A percentile compares a stretch with the other conserved stretches of the same genome.
These are phyloP conservation scores for Farysia itapuensis DNA, from an alignment of 1,284 basidiomycete species.

Conservation along the genomic window DNA sequence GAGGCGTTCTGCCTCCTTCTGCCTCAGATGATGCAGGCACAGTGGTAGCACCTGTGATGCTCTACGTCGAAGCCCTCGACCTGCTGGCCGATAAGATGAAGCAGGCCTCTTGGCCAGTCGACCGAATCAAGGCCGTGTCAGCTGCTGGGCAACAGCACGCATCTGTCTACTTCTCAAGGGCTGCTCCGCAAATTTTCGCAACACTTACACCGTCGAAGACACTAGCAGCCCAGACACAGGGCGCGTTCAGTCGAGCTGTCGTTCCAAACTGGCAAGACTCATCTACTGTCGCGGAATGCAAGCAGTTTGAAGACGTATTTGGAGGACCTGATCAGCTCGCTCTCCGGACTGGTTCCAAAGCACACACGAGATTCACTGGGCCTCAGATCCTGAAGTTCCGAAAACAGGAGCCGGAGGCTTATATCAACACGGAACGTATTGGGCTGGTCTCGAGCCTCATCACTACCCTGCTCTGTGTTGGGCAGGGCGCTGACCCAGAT, in stretches of 20 bases:
- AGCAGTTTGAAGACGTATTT: conserved; percentile 64
- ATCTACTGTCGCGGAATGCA: conserved; percentile 76
- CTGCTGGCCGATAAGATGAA: conserved; percentile 73
- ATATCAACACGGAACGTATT: conserved; percentile 71
- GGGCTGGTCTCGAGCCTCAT: conserved; percentile 82
- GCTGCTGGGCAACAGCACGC: conserved; percentile 90
- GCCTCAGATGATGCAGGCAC: conserved; percentile 58
- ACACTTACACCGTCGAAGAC: conserved; percentile 65
- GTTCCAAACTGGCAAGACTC: conserved; percentile 93
- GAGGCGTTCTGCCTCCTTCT: conserved; percentile 60
- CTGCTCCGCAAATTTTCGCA: conserved; percentile 66
- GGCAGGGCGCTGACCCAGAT: conserved; percentile 53
- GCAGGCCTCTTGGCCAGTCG: conserved; percentile 67
- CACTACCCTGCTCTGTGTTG: conserved; percentile 71
- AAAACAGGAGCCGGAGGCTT: conserved; percentile 67
- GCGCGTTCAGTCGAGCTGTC: conserved; percentile 70
- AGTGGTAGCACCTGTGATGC: conserved; percentile 75
- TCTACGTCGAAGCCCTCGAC: conserved; percentile 84
- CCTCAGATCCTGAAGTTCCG: conserved; percentile 77
- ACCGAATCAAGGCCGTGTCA: conserved; percentile 69
- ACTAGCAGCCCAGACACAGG: conserved; percentile 64
- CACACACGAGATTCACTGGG: conserved; percentile 85
- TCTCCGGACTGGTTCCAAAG: conserved; percentile 76
- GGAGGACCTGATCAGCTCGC: conserved; percentile 74
- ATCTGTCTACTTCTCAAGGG: conserved; percentile 78